A percentile compares a stretch with the other conserved stretches of the same genome.
Conservation (phyloP, 2,329 filamentous ascomycete genomes). For the Teratosphaeria viscida region DNA sequence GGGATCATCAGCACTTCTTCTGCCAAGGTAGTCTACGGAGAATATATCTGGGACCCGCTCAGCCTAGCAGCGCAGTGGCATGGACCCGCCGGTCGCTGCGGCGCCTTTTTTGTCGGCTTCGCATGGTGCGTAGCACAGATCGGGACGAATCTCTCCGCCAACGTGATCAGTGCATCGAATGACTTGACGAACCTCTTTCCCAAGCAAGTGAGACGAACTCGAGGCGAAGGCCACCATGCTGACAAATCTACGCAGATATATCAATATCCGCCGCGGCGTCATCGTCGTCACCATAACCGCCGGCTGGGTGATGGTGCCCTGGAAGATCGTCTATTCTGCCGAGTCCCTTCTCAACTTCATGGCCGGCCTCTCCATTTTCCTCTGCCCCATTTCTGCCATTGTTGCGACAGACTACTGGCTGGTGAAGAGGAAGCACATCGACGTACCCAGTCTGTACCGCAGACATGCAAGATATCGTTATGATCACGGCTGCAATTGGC, state of each 20-base stretch:
- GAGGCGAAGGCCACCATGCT: background rate
- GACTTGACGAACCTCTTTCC: constrained; percentile 44
- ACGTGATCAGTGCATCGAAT: constrained; percentile 44
- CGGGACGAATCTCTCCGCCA: constrained; percentile 44
- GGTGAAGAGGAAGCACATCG: constrained; percentile 33
- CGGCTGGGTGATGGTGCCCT: constrained; percentile 39
- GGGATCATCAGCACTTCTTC: constrained; percentile 52
- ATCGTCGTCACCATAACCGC: constrained; percentile 38
- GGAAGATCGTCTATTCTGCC: constrained; percentile 54
- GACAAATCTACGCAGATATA: constrained; percentile 22
- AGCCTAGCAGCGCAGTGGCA: constrained; percentile 28
- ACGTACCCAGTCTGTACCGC: constrained; percentile 43
- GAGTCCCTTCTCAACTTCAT: constrained; percentile 46
- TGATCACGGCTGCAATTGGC: constrained; percentile 44
- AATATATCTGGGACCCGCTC: constrained; percentile 29
- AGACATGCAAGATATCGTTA: constrained; percentile 43
- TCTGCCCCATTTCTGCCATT: constrained; percentile 53
- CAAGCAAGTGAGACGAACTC: constrained; percentile 30
- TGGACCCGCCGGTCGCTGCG: constrained; percentile 21
- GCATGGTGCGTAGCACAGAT: constrained; percentile 44
- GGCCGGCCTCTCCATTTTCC: constrained; percentile 54
- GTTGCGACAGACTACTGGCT: constrained; percentile 49
- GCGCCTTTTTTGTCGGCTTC: constrained; percentile 24
- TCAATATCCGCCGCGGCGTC: constrained; percentile 20
- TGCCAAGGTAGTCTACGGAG: constrained; percentile 42